Base-by-base conservation (phyloP, 306 rosid species). In the Cicer arietinum region DNA sequence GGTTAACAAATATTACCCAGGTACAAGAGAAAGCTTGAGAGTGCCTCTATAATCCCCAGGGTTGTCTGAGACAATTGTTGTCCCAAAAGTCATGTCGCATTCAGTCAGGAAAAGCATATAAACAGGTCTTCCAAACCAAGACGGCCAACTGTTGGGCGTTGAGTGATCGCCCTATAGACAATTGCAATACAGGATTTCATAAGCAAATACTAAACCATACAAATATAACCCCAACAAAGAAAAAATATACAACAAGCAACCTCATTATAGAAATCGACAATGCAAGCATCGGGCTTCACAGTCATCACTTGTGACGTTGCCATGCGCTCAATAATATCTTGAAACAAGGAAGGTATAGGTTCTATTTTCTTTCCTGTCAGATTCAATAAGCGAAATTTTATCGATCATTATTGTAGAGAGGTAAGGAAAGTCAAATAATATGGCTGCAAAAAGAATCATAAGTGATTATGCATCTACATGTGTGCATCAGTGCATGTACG, bases 231-330 rank as follows among this genome's bases (percentile, higher is more conserved):
- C 9, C 30, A 30, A 7, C 47, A 14, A 13, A 46, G 6, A 39
- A 62, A 25, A 42, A 79, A 84, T 14, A 41, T 45, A 77, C 77
- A 14, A 43, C 17, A 25, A 84, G 1, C 63, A 61, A 92, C 99
- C 99, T 94, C 99, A 11, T 94, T 90, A 61, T 75, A 94, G 80
- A 92, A 85, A 83, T 94, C 97, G 65, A 94, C 84, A 50, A 92
- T 73, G 85, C 99, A 94, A 63, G 93, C 88, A 78, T 94, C 97
- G 61, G 99, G 96, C 89, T 90, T 94, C 83, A 88, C 88, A 42
- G 83, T 78, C 87, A 83, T 74, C 42, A 89, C 84, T 84, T 94
- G 89, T 14, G 60, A 85, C 69, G 84, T 78, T 77, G 74, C 78
- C 83, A 92, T 61, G 50, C 90, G 93, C 59, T 90, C 92, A 30